Conservation (phyloP, 768 basidiomycete species). For the Rhizopogon roseolus region DNA sequence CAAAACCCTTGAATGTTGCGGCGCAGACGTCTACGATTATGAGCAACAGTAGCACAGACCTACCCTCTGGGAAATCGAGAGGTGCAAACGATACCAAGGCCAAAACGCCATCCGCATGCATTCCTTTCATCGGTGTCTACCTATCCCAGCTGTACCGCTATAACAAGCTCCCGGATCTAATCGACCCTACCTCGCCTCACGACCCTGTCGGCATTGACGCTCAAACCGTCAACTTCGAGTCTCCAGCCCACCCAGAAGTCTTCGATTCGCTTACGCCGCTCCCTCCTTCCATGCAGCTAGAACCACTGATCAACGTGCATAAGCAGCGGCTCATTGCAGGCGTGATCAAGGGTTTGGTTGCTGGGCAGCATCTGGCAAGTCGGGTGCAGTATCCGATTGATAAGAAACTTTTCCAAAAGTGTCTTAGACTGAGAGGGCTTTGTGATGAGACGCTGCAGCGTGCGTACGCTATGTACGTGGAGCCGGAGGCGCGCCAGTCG, state of each 20-base stretch:
- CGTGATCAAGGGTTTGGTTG: too few relatives aligned
- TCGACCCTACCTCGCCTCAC: conserved; percentile 79
- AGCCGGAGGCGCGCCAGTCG: too few relatives aligned
- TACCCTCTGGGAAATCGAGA: conserved; percentile 30
- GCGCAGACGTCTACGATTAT: conserved; percentile 52
- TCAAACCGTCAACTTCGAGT: conserved; percentile 55
- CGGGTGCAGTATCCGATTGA: conserved; percentile 66
- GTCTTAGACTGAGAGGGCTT: conserved; percentile 65
- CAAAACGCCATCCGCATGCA: conserved; percentile 33
- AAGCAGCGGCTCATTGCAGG: too few relatives aligned
- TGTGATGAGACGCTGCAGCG: conserved; percentile 20
- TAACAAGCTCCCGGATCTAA: conserved; percentile 68
- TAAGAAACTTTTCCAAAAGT: conserved; percentile 72
- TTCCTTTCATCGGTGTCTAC: conserved; percentile 54
- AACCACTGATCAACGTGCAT: conserved; percentile 70
- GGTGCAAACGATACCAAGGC: conserved; percentile 33
- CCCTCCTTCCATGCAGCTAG: conserved; percentile 73
- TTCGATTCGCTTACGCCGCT: conserved; percentile 39
- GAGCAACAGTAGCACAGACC: conserved; percentile 40
- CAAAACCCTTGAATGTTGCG: conserved; percentile 52
- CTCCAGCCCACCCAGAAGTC: too few relatives aligned
- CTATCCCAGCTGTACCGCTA: conserved; percentile 65
- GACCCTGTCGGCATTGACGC: conserved; percentile 63
- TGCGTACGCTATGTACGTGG: too few relatives aligned
- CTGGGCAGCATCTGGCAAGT: conserved; percentile 18